Base-by-base conservation (phyloP, 768 basidiomycete species). In the Mycena maculata region DNA sequence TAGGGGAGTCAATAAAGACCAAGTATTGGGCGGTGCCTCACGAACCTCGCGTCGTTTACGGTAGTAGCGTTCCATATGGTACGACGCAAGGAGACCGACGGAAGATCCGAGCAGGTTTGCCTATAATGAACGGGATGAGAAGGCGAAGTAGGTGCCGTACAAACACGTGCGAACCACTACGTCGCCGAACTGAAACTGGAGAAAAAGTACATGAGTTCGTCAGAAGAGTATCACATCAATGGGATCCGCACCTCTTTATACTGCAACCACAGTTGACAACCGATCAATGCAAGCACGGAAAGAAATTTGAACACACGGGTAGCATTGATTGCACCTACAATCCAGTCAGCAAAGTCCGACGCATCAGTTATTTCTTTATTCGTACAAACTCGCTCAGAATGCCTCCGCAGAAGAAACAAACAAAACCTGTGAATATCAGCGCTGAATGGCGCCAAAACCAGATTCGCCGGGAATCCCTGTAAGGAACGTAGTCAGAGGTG, bases 361-460 rank as follows among this genome's bases (percentile, higher is more conserved):
- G n/a, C n/a, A n/a, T n/a, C n/a, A n/a, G n/a, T n/a, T n/a, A n/a
- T n/a, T n/a, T n/a, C n/a, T n/a, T n/a, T n/a, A n/a, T n/a, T n/a
- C n/a, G n/a, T n/a, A n/a, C 90, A 65, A 95, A 77, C 78, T 95
- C 94, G 76, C 91, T 94, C 27, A 94, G 73, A 58, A 95, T 83
- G 1, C 92, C 93, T 13, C 94, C 94, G 67, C 92, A 87, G 73
- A 95, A 86, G 79, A 92, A 88, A 71, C 94, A 95, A 6, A 88
- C 81, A 70, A 92, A 77, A 5, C 77, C 76, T 2, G 94, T 93
- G 73, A 92, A 85, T 50, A 93, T 87, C 13, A 93, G 76, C 11
- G 87, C 84, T 28, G 88, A 85, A 75, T 91, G 85, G 30, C 93
- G 86, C 94, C 94, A 95, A 71, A 93, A 91, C 93, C 94, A 95